Evolutionary conservation across 2,329 filamentous ascomycete genomes (phyloP), one percentile per base, ranked within the genome.

Genomic region (Hypoxylon sp.): DNA sequence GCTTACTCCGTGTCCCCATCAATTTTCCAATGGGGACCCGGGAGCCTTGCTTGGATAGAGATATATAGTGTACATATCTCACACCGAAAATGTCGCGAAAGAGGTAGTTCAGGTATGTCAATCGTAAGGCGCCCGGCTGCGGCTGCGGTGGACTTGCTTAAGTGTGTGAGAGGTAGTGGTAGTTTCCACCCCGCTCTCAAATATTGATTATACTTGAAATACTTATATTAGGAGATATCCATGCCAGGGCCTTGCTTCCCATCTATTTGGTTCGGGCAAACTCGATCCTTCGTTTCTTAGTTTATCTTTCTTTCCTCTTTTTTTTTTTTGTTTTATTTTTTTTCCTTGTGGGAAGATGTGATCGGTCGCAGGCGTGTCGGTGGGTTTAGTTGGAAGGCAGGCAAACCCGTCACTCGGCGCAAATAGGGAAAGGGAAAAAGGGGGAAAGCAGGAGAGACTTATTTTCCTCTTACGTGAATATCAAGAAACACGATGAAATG

Each of bases 11-110:
- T 54, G 18, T 24, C 24, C 24, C 24, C 24, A 55, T 55, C 36
- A 55, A 55, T 26, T 26, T n/a, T n/a, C n/a, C n/a, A n/a, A 55
- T 55, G 52, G 51, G 26, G 38, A 26, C 20, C 36, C n/a, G n/a
- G n/a, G n/a, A n/a, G n/a, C n/a, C n/a, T n/a, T n/a, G 16, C 36
- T 20, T 40, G n/a, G 36, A 6, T 26, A 26, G 3, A 6, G 24
- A 6, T 26, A 26, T 3, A 6, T 26, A 26, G 24, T 3, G 3
- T 26, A 6, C 9, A 38, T n/a, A 40, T 40, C 36, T 40, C 18
- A 40, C 16, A 40, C 36, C 36, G 36, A 40, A 40, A 40, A 38
- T 9, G n/a, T 9, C 2, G 16, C 8, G n/a, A 40, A 40, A 40
- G 36, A 40, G 36, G 36, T 7, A 40, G 20, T 40, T 11, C 4